Evolutionary conservation across 495 filamentous ascomycete species (phyloP).

Genomic region (Recurvomyces mirabilis): DNA sequence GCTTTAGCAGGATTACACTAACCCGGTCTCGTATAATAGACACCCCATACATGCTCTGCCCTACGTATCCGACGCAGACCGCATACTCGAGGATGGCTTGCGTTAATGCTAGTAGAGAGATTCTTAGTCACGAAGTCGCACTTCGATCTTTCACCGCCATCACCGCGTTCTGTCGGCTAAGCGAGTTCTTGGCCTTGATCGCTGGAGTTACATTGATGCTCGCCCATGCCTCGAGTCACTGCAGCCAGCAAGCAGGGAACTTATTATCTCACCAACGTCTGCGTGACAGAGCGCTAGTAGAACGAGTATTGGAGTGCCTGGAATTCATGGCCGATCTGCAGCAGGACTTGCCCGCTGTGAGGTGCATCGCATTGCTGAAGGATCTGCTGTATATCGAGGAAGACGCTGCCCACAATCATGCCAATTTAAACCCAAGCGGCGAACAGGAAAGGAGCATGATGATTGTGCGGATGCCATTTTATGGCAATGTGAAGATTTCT

Average conservation of each 20-base stretch:
- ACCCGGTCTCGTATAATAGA: too few relatives aligned
- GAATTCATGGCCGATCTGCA: background rate
- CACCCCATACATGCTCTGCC: too few relatives aligned
- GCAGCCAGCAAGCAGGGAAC: slow-evolving; percentile 16
- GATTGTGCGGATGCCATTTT: too few relatives aligned
- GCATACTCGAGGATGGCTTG: slow-evolving; percentile 33
- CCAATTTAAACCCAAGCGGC: background rate
- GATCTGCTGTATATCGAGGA: background rate
- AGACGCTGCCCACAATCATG: too few relatives aligned
- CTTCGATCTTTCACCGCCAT: slow-evolving; percentile 21
- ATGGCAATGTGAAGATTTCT: too few relatives aligned
- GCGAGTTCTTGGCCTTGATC: slow-evolving; percentile 34
- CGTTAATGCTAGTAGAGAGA: slow-evolving; percentile 31
- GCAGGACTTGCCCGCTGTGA: background rate
- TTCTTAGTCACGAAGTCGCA: slow-evolving; percentile 14
- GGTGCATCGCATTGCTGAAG: background rate
- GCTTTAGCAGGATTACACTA: too few relatives aligned
- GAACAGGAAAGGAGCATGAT: too few relatives aligned
- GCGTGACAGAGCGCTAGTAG: slow-evolving; percentile 36
- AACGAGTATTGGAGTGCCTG: slow-evolving; percentile 33
- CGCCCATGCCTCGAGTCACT: slow-evolving; percentile 22
- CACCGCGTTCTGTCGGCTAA: slow-evolving; percentile 28
- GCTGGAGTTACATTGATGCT: slow-evolving; percentile 30
- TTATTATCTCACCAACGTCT: slow-evolving; percentile 33
- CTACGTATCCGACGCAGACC: too few relatives aligned